Evolutionary conservation across 768 basidiomycete genomes (phyloP).

Genomic region (Trametopsis cervina): DNA sequence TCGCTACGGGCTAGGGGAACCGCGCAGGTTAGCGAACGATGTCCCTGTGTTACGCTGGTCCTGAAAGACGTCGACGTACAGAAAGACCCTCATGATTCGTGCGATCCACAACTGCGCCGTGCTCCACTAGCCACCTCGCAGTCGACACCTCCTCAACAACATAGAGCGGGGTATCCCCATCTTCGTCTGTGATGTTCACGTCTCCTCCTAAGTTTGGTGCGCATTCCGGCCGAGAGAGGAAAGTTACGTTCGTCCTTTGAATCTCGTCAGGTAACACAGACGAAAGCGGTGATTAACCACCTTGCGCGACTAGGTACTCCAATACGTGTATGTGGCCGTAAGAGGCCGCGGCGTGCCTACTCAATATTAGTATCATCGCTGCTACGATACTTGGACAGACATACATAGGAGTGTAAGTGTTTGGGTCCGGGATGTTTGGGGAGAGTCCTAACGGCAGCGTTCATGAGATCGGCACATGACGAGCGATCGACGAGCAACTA

Average conservation of each 20-base stretch:
- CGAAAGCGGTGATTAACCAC: constrained; percentile 26
- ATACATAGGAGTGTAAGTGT: constrained; percentile 81
- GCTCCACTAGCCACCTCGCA: constrained; percentile 70
- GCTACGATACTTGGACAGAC: constrained; percentile 13
- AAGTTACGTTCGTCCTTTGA: background rate
- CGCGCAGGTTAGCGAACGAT: constrained; percentile 3
- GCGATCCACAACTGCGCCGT: constrained; percentile 60
- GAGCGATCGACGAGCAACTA: background rate
- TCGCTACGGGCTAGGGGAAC: constrained; percentile 52
- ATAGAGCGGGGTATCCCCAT: constrained; percentile 90
- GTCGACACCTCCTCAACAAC: constrained; percentile 79
- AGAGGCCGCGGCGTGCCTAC: constrained; percentile 89
- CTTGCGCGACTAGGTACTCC: constrained; percentile 69
- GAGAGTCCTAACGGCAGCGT: constrained; percentile 33
- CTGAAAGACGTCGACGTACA: constrained; percentile 37
- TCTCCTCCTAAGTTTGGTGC: constrained; percentile 55
- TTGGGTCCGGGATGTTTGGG: constrained; percentile 62
- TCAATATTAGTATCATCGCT: background rate
- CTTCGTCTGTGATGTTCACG: constrained; percentile 78
- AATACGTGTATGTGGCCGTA: constrained; percentile 77
- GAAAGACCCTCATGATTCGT: constrained; percentile 70
- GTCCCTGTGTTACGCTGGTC: no score
- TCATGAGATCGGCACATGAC: background rate
- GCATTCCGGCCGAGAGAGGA: background rate
- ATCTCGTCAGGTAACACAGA: background rate